Base-by-base conservation (phyloP, 371 early-diverging fungal species). In the Cladochytrium tenue region DNA sequence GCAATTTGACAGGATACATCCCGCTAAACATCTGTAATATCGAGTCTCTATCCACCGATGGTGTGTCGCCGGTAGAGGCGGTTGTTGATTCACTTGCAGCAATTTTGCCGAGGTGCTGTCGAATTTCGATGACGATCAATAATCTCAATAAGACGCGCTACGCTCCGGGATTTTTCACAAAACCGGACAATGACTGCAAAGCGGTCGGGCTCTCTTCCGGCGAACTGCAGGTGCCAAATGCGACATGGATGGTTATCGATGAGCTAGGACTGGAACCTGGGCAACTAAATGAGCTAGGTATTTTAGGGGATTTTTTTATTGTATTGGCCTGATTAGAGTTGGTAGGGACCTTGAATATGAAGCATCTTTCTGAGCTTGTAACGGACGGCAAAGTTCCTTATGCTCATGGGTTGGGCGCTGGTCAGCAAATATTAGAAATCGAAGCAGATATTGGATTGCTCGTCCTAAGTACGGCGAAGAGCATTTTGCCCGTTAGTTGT, bases 201-300 rank as follows among this genome's bases (percentile, higher is more conserved):
- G 20, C 20, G 20, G 43, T 43, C 13, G 43, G 77, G 32, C 70
- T 87, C 26, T 52, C 56, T 2, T 64, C 85, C 0, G 87, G 87
- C 1, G 73, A 64, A 20, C 60, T 87, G 57, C 87, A 86, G 68
- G 65, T 85, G 43, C 67, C 80, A 2, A 51, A 65, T 2, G 69
- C 71, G 7, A 85, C 86, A 2, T 68, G 66, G 30, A 50, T 86
- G 7, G 58, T 85, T 13, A 74, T 83, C 32, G 86, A 87, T 67
- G 86, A 86, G 60, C 74, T 81, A 1, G 75, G 72, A 43, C 58
- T 87, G 75, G 73, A 76, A 20, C 75, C 79, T 36, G 87, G 87
- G 20, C 72, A 74, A n/a, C 71, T 87, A 51, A 69, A 72, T 26
- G 83, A 84, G 56, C 76, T 75, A 27, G 86, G 86, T 58, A 62